Conservation (phyloP, 2,329 filamentous ascomycete genomes). For the Hypoxylon sp. region DNA sequence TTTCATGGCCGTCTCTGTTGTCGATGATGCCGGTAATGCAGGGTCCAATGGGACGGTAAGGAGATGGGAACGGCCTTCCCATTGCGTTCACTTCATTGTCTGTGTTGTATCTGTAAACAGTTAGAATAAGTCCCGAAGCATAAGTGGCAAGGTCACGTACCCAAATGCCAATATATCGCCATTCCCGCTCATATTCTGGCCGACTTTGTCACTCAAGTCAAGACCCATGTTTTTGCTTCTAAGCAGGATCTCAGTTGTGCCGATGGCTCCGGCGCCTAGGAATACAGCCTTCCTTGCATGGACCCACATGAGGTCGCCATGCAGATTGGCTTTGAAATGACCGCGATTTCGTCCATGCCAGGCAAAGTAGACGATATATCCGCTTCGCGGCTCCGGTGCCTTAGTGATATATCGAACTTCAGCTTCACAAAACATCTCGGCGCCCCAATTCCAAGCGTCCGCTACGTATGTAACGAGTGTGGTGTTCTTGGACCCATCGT, state of each 20-base stretch:
- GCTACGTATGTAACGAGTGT: conserved; percentile 76
- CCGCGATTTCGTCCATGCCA: conserved; percentile 74
- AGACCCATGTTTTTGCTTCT: conserved; percentile 72
- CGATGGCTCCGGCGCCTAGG: conserved; percentile 74
- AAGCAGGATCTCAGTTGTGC: conserved; percentile 76
- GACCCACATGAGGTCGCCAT: conserved; percentile 76
- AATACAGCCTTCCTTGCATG: conserved; percentile 76
- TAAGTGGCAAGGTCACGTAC: conserved; percentile 53
- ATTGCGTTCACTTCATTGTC: conserved; percentile 70
- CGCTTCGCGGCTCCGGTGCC: conserved; percentile 61
- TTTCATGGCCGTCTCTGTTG: conserved; percentile 65
- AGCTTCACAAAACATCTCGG: conserved; percentile 78
- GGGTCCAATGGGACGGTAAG: conserved; percentile 70
- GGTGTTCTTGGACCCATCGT: conserved; percentile 77
- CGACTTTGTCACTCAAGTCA: conserved; percentile 69
- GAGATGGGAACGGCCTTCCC: conserved; percentile 64
- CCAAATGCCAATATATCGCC: conserved; percentile 76
- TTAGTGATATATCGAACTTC: conserved; percentile 75
- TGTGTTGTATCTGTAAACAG: conserved; percentile 67
- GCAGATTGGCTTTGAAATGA: conserved; percentile 67
- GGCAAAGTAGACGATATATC: conserved; percentile 75
- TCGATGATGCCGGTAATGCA: conserved; percentile 76
- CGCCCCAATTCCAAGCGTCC: conserved; percentile 80
- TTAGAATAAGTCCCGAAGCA: conserved; percentile 37
- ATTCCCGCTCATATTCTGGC: conserved; percentile 75